phyloP scores from a whole-genome alignment of 2,329 filamentous ascomycete species.

The Ceratocystis diversiconidia region DNA sequence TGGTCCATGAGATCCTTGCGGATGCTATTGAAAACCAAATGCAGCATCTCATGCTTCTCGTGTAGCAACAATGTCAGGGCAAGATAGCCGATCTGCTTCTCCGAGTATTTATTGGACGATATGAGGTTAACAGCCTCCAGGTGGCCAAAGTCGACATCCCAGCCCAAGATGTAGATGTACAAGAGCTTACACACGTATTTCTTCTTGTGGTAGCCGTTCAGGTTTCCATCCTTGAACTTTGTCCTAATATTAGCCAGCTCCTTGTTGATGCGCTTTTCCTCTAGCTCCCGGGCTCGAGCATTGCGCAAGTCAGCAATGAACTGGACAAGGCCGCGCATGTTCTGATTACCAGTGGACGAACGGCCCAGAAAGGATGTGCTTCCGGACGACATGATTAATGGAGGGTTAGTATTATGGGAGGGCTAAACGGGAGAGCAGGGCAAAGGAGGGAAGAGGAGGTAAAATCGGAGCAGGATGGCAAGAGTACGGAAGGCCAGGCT shows the following conservation, averaged over 20 bases:
- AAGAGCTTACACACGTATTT: slow-evolving; percentile 99
- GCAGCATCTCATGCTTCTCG: slow-evolving; percentile 89
- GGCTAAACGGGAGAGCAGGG: too few relatives aligned
- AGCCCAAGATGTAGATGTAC: slow-evolving; percentile 97
- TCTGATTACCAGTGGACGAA: slow-evolving; percentile 49
- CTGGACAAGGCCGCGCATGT: slow-evolving; percentile 77
- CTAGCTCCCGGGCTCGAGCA: slow-evolving; percentile 82
- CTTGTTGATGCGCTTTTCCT: slow-evolving; percentile 99
- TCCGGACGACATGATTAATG: slow-evolving; percentile 37
- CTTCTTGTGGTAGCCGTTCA: slow-evolving; percentile 98
- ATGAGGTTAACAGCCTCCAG: slow-evolving; percentile 97
- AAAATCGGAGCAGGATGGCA: background rate
- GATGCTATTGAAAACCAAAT: slow-evolving; percentile 96
- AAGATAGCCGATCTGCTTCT: slow-evolving; percentile 98
- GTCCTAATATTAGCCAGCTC: slow-evolving; percentile 95
- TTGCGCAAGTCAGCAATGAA: slow-evolving; percentile 97
- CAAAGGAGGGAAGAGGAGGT: slow-evolving; percentile 19
- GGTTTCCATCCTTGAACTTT: slow-evolving; percentile 90
- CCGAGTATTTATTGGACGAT: slow-evolving; percentile 91
- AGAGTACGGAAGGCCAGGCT: background rate
- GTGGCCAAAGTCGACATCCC: slow-evolving; percentile 98
- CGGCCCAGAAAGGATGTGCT: slow-evolving; percentile 50
- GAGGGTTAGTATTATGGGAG: too few relatives aligned
- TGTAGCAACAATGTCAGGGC: slow-evolving; percentile 95
- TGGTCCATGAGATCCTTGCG: slow-evolving; percentile 87